Evolutionary conservation across 2,329 filamentous ascomycete genomes (phyloP).

Genomic region (Beauveria bassiana): DNA sequence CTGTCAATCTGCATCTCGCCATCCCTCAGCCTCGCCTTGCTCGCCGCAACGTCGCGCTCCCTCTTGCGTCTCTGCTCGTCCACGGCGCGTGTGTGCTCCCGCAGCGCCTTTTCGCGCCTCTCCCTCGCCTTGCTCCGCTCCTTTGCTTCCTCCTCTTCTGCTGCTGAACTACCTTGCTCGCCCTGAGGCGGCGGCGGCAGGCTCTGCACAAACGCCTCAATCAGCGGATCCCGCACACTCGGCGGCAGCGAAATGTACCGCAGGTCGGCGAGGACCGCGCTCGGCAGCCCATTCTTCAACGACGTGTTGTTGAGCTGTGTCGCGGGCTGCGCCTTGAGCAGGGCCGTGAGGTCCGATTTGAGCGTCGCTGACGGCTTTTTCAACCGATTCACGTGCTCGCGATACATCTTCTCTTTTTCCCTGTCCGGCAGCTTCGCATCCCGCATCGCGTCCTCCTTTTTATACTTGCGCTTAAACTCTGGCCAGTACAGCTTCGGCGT

Average conservation of each 20-base stretch:
- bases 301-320: slow-evolving; percentile 53
- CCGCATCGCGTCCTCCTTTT: slow-evolving; percentile 73
- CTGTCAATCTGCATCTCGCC: slow-evolving; percentile 60
- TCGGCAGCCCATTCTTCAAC: slow-evolving; percentile 49
- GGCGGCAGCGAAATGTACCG: slow-evolving; percentile 61
- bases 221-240: slow-evolving; percentile 52
- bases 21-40: slow-evolving; percentile 54
- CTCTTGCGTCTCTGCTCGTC: slow-evolving; percentile 56
- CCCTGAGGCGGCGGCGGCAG: slow-evolving; percentile 53
- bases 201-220: slow-evolving; percentile 59
- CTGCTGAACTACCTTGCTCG: slow-evolving; percentile 34
- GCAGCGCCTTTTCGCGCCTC: slow-evolving; percentile 58
- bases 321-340: slow-evolving; percentile 56
- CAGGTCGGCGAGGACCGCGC: slow-evolving; percentile 55
- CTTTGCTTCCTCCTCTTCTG: slow-evolving; percentile 37
- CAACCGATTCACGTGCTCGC: slow-evolving; percentile 62
- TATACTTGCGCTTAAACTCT: slow-evolving; percentile 88
- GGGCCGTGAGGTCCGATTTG: slow-evolving; percentile 59
- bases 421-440: slow-evolving; percentile 64
- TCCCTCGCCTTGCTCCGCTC: slow-evolving; percentile 40
- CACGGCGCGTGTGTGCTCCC: slow-evolving; percentile 54
- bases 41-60: slow-evolving; percentile 49
- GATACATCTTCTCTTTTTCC: slow-evolving; percentile 72
- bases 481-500: slow-evolving; percentile 94
- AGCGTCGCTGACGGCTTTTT: slow-evolving; percentile 58